A percentile compares a stretch with the other conserved stretches of the same genome.
Conservation (phyloP, 805 yeast species). For the Metschnikowia arizonensis region DNA sequence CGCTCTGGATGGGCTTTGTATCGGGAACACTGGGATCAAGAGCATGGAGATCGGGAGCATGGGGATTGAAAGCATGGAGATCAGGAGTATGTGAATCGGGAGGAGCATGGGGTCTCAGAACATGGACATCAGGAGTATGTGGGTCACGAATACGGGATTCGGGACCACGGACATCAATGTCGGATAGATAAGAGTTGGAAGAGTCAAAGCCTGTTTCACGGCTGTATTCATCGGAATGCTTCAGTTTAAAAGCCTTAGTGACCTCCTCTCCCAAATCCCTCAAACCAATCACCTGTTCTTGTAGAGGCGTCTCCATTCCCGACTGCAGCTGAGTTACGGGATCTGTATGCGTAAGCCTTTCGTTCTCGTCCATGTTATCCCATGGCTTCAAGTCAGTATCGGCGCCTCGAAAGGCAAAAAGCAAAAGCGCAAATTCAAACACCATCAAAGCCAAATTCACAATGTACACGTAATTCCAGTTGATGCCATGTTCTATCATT, state of each 20-base stretch:
- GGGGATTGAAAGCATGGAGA: no score
- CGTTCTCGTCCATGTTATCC: conserved; percentile 14
- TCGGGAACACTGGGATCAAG: background rate
- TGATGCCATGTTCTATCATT: conserved; percentile 15
- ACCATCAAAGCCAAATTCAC: conserved; percentile 17
- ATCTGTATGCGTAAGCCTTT: conserved; percentile 1
- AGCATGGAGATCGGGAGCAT: no score
- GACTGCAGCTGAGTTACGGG: background rate
- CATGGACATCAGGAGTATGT: no score
- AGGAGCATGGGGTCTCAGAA: no score
- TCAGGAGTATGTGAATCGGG: no score
- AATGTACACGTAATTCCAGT: conserved; percentile 21
- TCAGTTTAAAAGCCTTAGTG: background rate
- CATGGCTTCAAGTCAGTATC: conserved; percentile 18
- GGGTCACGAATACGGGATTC: no score
- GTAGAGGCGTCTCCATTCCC: background rate
- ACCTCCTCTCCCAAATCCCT: conserved; percentile 5
- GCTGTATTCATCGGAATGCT: background rate
- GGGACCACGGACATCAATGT: no score
- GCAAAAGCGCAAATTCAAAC: conserved; percentile 7
- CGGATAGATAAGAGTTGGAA: no score
- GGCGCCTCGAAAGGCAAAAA: conserved; percentile 15
- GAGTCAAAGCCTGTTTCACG: no score
- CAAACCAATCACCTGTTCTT: conserved; percentile 9
- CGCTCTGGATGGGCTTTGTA: background rate